Percentiles rank a stretch among this genome's conserved stretches.
phyloP scores from a whole-genome alignment of 352 stramenopile genomes.

The Phytophthora constricta region DNA sequence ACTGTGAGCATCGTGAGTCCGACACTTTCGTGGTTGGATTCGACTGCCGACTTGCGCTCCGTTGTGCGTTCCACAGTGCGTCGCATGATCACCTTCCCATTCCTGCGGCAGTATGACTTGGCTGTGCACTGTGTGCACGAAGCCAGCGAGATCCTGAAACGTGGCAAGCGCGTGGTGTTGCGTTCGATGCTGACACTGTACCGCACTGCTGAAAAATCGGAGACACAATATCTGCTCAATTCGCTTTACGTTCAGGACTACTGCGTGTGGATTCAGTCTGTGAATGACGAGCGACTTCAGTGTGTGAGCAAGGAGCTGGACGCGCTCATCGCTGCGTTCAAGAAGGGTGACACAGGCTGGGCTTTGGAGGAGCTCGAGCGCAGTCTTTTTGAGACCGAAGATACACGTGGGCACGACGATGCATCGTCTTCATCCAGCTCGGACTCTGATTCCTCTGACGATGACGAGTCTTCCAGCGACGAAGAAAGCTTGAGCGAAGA shows the following conservation, averaged over 20 bases:
- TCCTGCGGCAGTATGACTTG: constrained; percentile 94
- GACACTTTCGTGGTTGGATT: constrained; percentile 95
- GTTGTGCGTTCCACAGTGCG: constrained; percentile 83
- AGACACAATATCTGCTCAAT: constrained; percentile 97
- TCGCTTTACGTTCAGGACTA: constrained; percentile 96
- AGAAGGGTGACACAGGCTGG: constrained; percentile 79
- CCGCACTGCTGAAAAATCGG: constrained; percentile 93
- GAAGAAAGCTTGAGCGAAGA: constrained; percentile 38
- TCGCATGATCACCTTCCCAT: constrained; percentile 96
- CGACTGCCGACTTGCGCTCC: constrained; percentile 54
- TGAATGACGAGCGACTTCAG: constrained; percentile 56
- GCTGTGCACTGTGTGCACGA: constrained; percentile 82
- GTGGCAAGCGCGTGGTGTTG: constrained; percentile 90
- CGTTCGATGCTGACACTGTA: constrained; percentile 92
- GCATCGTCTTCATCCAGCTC: constrained; percentile 30
- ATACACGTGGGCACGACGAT: constrained; percentile 26
- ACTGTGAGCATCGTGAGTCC: constrained; percentile 95
- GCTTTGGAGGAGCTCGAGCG: constrained; percentile 76
- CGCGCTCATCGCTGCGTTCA: constrained; percentile 43
- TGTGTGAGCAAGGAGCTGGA: constrained; percentile 46
- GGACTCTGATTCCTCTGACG: constrained; percentile 36
- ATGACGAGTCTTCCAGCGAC: constrained; percentile 38
- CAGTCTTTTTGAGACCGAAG: constrained; percentile 52
- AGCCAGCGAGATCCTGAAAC: constrained; percentile 83
- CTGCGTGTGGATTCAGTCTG: constrained; percentile 85